Base-by-base conservation (phyloP, 768 basidiomycete species). In the Podaxis carcinomalis region DNA sequence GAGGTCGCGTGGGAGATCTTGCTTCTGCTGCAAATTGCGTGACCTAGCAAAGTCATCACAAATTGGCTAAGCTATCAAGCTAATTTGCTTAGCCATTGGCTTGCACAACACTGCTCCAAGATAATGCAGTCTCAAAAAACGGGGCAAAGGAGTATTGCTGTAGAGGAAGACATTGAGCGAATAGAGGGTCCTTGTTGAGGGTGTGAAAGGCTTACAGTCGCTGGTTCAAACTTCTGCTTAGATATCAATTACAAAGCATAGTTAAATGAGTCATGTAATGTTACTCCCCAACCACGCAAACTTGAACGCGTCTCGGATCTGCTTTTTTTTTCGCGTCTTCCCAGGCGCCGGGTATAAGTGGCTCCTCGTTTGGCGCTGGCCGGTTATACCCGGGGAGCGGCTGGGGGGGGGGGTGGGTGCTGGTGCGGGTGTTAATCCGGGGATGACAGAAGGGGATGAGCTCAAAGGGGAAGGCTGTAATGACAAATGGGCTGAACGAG, bases 61-160 rank as follows among this genome's bases (percentile, higher is more conserved):
- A 23, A 23, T 23, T 23, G 23, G 2, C 23, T 23, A 23, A 23
- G 23, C 23, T 23, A 23, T 23, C 23, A 23, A 23, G 23, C 23
- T 2, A 23, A 23, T 23, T 23, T 23, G 23, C 23, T 23, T 23
- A 23, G 23, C 23, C 23, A 23, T 23, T 23, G 23, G 23, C 23
- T 23, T 23, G n/a, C n/a, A n/a, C n/a, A n/a, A n/a, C n/a, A n/a
- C n/a, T n/a, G n/a, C n/a, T 2, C 92, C 92, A 1, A 95, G 75
- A 62, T 81, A 79, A 6, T 91, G 84, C 85, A 0, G 90, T 92
- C 75, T 93, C 87, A 62, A 87, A 88, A 70, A 88, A 87, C 0
- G 82, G 82, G 76, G 81, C 61, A 68, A 76, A 14, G 63, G 56
- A 27, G 64, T 39, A 71, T 78, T 63, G 62, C 67, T 47, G 21